Evolutionary conservation across 2,329 filamentous ascomycete species (phyloP).

Genomic region (Falciphora oryzae): DNA sequence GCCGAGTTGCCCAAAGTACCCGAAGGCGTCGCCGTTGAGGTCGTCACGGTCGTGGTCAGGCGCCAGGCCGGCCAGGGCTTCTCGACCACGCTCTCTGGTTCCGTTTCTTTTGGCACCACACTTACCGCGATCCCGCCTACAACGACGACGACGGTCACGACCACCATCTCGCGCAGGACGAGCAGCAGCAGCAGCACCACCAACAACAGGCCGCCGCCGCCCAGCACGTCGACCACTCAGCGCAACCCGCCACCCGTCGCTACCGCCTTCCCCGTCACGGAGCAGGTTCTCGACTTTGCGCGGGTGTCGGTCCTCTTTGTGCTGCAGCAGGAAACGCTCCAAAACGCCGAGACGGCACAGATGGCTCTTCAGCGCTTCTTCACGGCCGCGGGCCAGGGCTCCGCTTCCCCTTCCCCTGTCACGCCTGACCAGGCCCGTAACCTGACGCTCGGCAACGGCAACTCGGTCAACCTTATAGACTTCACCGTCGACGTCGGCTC

Average conservation of each 20-base stretch:
- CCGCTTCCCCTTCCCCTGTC: constrained; percentile 12
- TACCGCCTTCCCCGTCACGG: constrained; percentile 42
- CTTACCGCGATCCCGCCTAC: constrained; percentile 22
- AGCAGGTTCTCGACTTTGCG: constrained; percentile 57
- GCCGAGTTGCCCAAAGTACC: constrained; percentile 11
- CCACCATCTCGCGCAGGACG: constrained; percentile 19
- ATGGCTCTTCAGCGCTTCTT: constrained; percentile 50
- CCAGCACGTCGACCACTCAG: constrained; percentile 17
- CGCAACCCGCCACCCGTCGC: constrained; percentile 19
- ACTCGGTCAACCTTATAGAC: constrained; percentile 45
- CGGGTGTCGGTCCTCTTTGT: constrained; percentile 57
- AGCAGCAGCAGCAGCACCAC: constrained; percentile 18
- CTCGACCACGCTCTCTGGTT: constrained; percentile 1
- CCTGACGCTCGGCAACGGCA: constrained; percentile 30
- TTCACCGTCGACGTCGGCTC: constrained; percentile 31
- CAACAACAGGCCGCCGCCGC: constrained; percentile 4
- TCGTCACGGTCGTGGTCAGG: constrained; percentile 6
- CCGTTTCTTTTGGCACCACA: constrained; percentile 13
- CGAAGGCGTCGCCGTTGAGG: constrained; percentile 18
- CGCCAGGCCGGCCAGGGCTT: constrained; percentile 2
- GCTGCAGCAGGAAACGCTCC: constrained; percentile 47
- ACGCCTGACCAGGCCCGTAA: constrained; percentile 29
- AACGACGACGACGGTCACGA: constrained; percentile 23
- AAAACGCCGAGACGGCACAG: constrained; percentile 49
- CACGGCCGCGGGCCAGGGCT: constrained; percentile 24